These are phyloP conservation scores for Epichloe coenophiala DNA, from an alignment of 2,329 filamentous ascomycete genomes.

Conservation along the genomic window DNA sequence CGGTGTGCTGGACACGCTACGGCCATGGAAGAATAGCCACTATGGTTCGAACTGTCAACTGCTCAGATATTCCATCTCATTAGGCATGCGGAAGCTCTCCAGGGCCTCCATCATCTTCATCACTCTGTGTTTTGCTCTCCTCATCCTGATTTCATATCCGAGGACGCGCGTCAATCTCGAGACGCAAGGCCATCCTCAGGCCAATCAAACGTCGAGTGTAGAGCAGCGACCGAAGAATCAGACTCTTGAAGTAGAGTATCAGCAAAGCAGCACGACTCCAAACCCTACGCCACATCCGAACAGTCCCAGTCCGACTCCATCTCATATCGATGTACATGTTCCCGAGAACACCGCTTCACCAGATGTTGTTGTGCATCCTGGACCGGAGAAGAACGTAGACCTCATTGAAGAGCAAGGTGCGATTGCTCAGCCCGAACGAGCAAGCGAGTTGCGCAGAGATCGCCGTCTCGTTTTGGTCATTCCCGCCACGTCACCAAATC, in stretches of 20 bases:
- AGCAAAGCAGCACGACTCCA: neutral
- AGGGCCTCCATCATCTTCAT: neutral
- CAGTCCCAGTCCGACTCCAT: neutral
- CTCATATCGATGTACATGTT: neutral
- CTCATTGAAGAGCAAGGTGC: neutral
- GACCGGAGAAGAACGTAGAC: neutral
- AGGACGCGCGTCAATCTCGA: neutral
- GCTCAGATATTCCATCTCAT: neutral
- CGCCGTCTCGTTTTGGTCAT: conserved; percentile 10
- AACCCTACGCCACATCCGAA: neutral
- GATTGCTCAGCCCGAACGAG: neutral
- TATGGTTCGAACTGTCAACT: neutral
- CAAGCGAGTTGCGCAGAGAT: neutral
- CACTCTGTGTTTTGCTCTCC: neutral
- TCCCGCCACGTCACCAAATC: conserved; percentile 6
- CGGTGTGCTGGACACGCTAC: too few species aligned
- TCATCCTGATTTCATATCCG: neutral
- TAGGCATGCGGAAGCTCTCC: neutral
- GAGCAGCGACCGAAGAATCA: neutral
- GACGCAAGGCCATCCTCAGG: neutral
- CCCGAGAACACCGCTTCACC: neutral
- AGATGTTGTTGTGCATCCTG: neutral
- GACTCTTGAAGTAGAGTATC: neutral
- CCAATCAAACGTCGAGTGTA: neutral
- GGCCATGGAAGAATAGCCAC: neutral